A percentile compares a stretch with the other conserved stretches of the same genome.
Conservation (phyloP, 371 early-diverging fungal genomes). For the Circinella minor region DNA sequence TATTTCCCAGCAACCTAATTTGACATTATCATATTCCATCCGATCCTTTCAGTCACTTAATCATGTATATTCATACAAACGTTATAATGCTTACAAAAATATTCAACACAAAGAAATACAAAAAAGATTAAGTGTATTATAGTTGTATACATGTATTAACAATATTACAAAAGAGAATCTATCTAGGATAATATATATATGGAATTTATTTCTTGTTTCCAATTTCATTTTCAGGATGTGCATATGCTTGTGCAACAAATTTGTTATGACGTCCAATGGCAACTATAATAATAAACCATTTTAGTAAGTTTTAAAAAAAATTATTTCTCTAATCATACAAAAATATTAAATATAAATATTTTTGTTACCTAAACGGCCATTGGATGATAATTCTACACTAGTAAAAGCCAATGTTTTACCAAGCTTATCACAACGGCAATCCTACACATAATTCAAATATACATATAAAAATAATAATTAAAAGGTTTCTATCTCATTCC, state of each 20-base stretch:
- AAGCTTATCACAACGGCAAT: constrained; percentile 62
- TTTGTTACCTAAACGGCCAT: constrained; percentile 45
- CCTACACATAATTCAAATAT: constrained; percentile 21
- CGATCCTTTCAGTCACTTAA: no score
- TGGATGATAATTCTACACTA: constrained; percentile 50
- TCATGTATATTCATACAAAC: no score
- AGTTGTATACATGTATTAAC: no score
- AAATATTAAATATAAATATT: neutral
- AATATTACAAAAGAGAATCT: no score
- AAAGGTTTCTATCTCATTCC: no score
- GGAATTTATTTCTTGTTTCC: constrained; percentile 11
- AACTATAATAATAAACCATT: constrained; percentile 24
- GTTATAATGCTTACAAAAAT: no score
- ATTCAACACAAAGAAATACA: no score
- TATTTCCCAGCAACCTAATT: no score
- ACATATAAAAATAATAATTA: no score
- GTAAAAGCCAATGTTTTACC: constrained; percentile 71
- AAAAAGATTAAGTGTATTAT: no score
- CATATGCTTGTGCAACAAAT: constrained; percentile 58
- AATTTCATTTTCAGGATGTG: constrained; percentile 42
- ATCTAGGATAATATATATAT: no score
- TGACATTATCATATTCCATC: no score
- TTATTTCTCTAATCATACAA: neutral
- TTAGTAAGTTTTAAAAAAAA: neutral
- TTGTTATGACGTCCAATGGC: constrained; percentile 70